phyloP scores from a whole-genome alignment of 345 rosid genomes.

The Citrus medica region DNA sequence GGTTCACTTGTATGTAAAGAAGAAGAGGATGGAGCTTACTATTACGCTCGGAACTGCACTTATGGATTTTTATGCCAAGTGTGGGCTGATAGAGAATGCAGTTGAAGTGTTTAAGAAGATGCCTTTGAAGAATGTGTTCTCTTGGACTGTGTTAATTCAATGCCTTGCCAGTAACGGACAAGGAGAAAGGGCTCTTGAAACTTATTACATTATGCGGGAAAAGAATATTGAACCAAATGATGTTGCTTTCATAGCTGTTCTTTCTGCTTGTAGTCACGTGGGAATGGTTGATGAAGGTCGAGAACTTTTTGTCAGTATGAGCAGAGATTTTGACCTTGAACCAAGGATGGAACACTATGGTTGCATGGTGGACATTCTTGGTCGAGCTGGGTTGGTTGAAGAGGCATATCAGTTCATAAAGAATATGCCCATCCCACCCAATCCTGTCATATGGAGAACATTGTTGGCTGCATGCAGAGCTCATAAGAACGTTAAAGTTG shows the following conservation, averaged over 20 bases:
- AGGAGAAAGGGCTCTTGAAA: slow-evolving; percentile 29
- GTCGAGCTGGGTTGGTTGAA: slow-evolving; percentile 38
- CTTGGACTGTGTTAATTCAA: slow-evolving; percentile 41
- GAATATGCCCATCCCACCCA: slow-evolving; percentile 42
- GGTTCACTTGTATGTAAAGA: slow-evolving; percentile 32
- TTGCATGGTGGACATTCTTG: slow-evolving; percentile 43
- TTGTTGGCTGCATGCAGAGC: slow-evolving; percentile 43
- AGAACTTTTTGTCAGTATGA: slow-evolving; percentile 30
- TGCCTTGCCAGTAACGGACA: slow-evolving; percentile 46
- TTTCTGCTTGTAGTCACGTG: slow-evolving; percentile 36
- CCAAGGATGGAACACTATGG: slow-evolving; percentile 36
- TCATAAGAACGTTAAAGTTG: slow-evolving; percentile 33
- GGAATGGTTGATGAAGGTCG: slow-evolving; percentile 36
- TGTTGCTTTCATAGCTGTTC: slow-evolving; percentile 35
- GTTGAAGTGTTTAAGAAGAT: slow-evolving; percentile 30
- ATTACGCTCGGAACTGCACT: slow-evolving; percentile 37
- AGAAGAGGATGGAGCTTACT: slow-evolving; percentile 28
- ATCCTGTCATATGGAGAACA: slow-evolving; percentile 45
- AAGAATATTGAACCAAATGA: slow-evolving; percentile 28
- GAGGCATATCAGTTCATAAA: slow-evolving; percentile 42
- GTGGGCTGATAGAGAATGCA: slow-evolving; percentile 30
- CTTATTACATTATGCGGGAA: slow-evolving; percentile 28
- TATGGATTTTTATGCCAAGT: slow-evolving; percentile 36
- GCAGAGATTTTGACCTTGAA: slow-evolving; percentile 28
- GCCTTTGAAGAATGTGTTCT: slow-evolving; percentile 28